Conservation (phyloP, 164 flowering plant species). For the Pachysandra terminalis region DNA sequence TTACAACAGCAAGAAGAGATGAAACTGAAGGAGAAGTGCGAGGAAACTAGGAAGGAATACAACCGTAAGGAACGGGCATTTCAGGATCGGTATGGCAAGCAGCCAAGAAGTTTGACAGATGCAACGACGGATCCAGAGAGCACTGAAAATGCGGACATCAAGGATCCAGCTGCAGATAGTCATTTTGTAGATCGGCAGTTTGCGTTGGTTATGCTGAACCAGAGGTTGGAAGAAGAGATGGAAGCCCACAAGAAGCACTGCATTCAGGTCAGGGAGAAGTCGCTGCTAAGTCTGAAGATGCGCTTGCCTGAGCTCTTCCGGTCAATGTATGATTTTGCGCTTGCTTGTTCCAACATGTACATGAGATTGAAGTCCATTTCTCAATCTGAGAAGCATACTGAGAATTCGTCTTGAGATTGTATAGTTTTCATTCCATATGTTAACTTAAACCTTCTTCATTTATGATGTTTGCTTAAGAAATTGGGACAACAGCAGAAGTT, state of each 20-base stretch:
- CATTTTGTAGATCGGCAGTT: conserved; percentile 49
- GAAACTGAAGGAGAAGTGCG: conserved; percentile 66
- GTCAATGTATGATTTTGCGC: conserved; percentile 64
- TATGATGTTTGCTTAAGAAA: too few species aligned
- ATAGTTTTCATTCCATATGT: not conserved
- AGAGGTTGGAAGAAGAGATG: conserved; percentile 66
- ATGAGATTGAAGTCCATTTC: conserved; percentile 41
- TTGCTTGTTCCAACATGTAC: conserved; percentile 52
- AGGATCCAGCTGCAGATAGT: conserved; percentile 55
- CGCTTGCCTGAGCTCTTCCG: conserved; percentile 84
- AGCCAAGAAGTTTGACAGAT: conserved; percentile 25
- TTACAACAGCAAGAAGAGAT: conserved; percentile 70
- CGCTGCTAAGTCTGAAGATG: conserved; percentile 59
- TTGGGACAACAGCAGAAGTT: too few species aligned
- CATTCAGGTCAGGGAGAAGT: conserved; percentile 83
- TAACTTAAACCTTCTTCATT: too few species aligned
- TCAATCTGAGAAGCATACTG: conserved; percentile 24
- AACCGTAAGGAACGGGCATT: conserved; percentile 48
- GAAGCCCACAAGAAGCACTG: conserved; percentile 64
- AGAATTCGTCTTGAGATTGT: conserved; percentile 12
- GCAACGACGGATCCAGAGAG: conserved; percentile 56
- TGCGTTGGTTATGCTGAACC: conserved; percentile 60
- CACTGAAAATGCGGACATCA: conserved; percentile 35
- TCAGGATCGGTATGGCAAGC: conserved; percentile 70
- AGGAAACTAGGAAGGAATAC: conserved; percentile 63